Evolutionary conservation across 2,329 filamentous ascomycete genomes (phyloP).

Genomic region (Sclerotinia subarctica): DNA sequence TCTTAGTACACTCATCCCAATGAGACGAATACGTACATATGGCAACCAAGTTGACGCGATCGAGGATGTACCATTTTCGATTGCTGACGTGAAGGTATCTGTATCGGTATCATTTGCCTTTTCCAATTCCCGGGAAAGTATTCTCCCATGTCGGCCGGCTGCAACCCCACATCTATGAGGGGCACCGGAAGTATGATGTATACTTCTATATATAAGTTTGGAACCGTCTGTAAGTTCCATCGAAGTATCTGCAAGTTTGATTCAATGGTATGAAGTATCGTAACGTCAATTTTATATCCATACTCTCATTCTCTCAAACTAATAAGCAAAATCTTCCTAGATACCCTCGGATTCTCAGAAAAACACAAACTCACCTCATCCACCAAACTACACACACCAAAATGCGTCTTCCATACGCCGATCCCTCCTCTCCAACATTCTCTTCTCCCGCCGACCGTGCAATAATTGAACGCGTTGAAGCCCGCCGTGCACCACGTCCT

Average conservation of each 20-base stretch:
- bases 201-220: background rate
- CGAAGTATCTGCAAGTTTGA: background rate
- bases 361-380: background rate
- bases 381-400: constrained; percentile 15
- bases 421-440: constrained; percentile 47
- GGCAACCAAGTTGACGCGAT: background rate
- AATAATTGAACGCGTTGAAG: constrained; percentile 61
- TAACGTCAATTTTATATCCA: background rate
- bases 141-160: background rate
- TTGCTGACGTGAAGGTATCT: background rate
- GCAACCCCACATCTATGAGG: constrained; percentile 18
- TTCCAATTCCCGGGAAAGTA: constrained; percentile 15
- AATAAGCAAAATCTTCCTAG: background rate
- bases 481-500: constrained; percentile 64
- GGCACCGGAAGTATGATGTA: background rate
- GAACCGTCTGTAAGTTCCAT: background rate
- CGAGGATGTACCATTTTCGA: background rate
- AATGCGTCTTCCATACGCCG: constrained; percentile 67
- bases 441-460: constrained; percentile 47
- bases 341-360: background rate
- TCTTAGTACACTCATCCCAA: background rate
- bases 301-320: constrained; percentile 3
- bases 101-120: background rate
- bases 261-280: constrained; percentile 3
- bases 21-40: background rate